Base-by-base conservation (phyloP, 495 filamentous ascomycete species). In the Annulohypoxylon maeteangense region DNA sequence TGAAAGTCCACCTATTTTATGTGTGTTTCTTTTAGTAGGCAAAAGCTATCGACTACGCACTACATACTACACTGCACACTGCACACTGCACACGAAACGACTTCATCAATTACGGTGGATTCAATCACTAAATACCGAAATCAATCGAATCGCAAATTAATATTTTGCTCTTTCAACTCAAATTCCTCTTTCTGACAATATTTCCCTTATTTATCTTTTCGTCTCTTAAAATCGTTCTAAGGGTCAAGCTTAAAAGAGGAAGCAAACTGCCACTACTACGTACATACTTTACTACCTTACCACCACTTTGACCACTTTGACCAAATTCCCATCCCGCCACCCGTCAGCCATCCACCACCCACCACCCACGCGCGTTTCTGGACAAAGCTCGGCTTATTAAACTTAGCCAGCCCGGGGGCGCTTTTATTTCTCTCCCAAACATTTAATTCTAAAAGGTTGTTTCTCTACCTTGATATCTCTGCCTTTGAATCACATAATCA, bases 331-430 rank as follows among this genome's bases (percentile, higher is more conserved):
- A n/a, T 66, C 31, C 63, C 63, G 63, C 42, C 63, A 66, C 45
- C 45, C 45, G 18, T 20, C 47, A 51, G n/a, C 47, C 36, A 4
- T 10, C 34, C 10, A 10, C 34, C 6, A 10, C 34, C 34, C 11
- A 4, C 10, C 14, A 4, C 11, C 11, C 23, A 29, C 64, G 51
- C 34, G 23, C 14, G 22, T 67, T 54, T 48, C 36, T 65, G 62
- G 60, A 65, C 62, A 55, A 70, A 70, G 68, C 62, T 70, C 59
- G 67, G 67, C 51, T 58, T 36, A 69, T 61, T 61, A 47, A 47
- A 32, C 27, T 47, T 31, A 22, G 32, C 44, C 38, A 55, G 44
- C 29, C 29, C 32, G 20, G 50, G 51, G 29, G 40, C 38, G 51
- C 23, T 31, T 23, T 27, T 63, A 54, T 23, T 34, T 66, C 38